phyloP scores from a whole-genome alignment of 2,329 filamentous ascomycete species.

The Ceratocystis smalleyi region DNA sequence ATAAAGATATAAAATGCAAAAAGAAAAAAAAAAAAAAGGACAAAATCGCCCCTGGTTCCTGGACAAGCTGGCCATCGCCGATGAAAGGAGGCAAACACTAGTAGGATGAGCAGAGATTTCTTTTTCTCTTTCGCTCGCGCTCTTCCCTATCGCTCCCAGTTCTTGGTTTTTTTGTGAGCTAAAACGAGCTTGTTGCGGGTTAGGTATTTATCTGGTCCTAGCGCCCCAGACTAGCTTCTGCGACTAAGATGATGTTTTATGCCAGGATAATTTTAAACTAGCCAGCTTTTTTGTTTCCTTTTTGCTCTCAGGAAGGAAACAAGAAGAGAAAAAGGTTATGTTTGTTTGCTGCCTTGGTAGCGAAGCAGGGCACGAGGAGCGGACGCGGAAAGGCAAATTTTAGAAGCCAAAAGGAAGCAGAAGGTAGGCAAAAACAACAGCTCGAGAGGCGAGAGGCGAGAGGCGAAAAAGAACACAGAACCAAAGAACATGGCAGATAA shows the following conservation, averaged over 20 bases:
- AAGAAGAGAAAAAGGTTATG: not conserved
- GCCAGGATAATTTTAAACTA: not conserved
- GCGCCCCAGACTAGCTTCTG: not conserved
- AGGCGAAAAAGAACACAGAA: no score
- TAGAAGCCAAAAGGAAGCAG: not conserved
- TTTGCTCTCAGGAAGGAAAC: not conserved
- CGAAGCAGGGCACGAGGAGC: not conserved
- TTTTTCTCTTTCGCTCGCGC: not conserved
- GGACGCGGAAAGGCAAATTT: not conserved
- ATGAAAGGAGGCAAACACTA: not conserved
- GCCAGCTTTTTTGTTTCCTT: not conserved
- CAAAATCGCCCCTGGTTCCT: not conserved
- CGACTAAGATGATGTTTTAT: constrained; percentile 3
- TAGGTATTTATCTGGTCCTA: constrained; percentile 3
- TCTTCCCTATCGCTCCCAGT: not conserved
- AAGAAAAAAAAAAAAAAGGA: not conserved
- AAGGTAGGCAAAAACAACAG: not conserved
- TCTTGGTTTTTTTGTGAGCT: not conserved
- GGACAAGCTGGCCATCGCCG: not conserved
- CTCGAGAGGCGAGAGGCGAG: no score
- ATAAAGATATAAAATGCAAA: no score
- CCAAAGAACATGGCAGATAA: no score
- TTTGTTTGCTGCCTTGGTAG: constrained; percentile 1
- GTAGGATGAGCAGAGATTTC: not conserved
- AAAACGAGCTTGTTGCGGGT: not conserved